phyloP scores from a whole-genome alignment of 116 monocot species.

The Papilionanthe hybrid region DNA sequence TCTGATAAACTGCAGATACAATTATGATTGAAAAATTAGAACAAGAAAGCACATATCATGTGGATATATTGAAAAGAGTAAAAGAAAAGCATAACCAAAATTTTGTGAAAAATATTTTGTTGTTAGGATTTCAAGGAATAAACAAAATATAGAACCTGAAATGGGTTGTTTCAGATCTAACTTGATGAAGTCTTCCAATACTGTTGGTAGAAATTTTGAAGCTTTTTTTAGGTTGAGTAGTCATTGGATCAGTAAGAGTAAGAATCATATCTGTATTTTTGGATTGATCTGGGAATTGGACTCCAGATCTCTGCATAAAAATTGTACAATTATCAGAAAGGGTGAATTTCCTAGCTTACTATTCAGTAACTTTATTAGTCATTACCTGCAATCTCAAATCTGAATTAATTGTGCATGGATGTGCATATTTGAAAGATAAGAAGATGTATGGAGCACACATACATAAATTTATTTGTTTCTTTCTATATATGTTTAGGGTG shows the following conservation, averaged over 20 bases:
- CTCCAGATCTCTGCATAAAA: slow-evolving; percentile 46
- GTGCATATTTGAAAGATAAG: too few species aligned
- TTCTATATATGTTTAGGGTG: too few species aligned
- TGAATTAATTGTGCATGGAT: too few species aligned
- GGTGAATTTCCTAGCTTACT: neutral
- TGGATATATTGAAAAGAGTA: neutral
- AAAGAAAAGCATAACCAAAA: neutral
- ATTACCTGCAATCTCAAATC: neutral
- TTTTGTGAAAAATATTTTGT: neutral
- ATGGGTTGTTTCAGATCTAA: slow-evolving; percentile 65
- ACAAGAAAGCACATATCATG: neutral
- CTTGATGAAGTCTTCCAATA: slow-evolving; percentile 68
- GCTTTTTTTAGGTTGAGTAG: slow-evolving; percentile 37
- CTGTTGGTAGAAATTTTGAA: slow-evolving; percentile 67
- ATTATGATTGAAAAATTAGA: neutral
- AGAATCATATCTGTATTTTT: slow-evolving; percentile 56
- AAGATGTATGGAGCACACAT: too few species aligned
- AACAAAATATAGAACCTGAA: slow-evolving; percentile 41
- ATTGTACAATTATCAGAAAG: neutral
- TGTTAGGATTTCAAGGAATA: neutral
- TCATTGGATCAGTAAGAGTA: slow-evolving; percentile 36
- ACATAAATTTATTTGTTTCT: too few species aligned
- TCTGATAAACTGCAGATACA: slow-evolving; percentile 53
- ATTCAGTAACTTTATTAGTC: neutral
- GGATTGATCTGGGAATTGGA: slow-evolving; percentile 59